Evolutionary conservation across 805 yeast genomes (phyloP), one percentile per base, ranked within the genome.

Genomic region (Kuraishia ogatae): DNA sequence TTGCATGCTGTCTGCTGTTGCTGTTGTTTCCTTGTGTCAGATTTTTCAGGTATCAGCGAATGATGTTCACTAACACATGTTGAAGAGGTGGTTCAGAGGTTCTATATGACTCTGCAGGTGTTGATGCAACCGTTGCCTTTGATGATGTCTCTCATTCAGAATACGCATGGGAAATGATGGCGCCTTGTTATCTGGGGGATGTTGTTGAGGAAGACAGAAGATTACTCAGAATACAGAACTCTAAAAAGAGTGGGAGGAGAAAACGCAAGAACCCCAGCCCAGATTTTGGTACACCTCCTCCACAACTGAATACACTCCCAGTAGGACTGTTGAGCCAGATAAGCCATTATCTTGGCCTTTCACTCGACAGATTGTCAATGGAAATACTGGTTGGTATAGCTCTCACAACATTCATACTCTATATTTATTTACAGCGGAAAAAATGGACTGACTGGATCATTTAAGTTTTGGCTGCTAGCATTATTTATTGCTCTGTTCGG

Each of bases 131-230:
- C 15, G 72, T 67, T 52, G 80, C 84, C 23, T 84, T 83, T 60
- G 84, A 81, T 46, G 97, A 93, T 64, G 75, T 74, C 21, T 72
- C 73, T 2, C 97, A 93, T 69, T 84, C 94, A 3, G 93, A 88
- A 58, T 74, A 85, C 51, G 96, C 97, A 1, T 87, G 88, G 68
- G 94, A 89, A 53, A 85, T 92, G 79, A 73, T 93, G 59, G 88
- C 86, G 58, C 97, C 92, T 50, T 84, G 79, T 56, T 86, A 83
- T 71, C 69, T 89, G 58, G 97, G 96, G 0, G 82, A 82, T 61
- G 67, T 89, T 61, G 92, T 96, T 28, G 83, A 86, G 4, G 76
- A 75, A 19, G 82, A 76, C 56, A 93, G 83, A 68, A 92, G 81
- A 66, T 73, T 73, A 57, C 52, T 60, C 59, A 50, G 70, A 59